Base-by-base conservation (phyloP, 129 eudicot species). In the Flaveria sonorensis region DNA sequence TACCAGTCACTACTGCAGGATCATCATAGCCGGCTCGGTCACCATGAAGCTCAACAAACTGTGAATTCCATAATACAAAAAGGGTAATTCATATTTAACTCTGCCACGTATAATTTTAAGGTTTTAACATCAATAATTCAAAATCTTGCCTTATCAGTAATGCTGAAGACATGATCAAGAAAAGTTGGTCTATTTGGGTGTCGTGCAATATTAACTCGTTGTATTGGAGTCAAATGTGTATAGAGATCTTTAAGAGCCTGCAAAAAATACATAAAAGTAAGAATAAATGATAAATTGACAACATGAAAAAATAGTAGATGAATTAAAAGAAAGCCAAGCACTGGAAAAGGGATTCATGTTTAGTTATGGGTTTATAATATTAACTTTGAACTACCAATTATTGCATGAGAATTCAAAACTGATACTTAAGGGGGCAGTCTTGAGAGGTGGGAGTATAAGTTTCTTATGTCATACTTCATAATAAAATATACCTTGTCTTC, bases 21-120 rank as follows among this genome's bases (percentile, higher is more conserved):
- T 90, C 96, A 81, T 88, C 96, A 78, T 90, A 90, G 21, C 96
- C 96, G 3, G 83, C 84, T 50, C 96, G 89, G 73, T 90, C 96
- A 32, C 96, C 96, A 82, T 90, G 98, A 78, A 93, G 97, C 92
- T 93, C 98, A 72, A 93, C 92, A 84, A 93, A 93, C 98, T 90
- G 71, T 47, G 72, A 14, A 74, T 30, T 55, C 24, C 50, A 56
- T 61, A 70, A 61, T 75, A 67, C 51, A 81, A 75, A 55, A 56
- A 39, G 71, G 62, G 5, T 2, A 67, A 3, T 8, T 68, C 7
- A 51, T 73, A 18, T 57, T 42, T 43, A 14, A 51, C 68, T 20
- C 65, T 70, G 48, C 23, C 40, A 75, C 21, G 50, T 47, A 77
- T 12, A 77, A 23, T 26, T 45, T 63, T 1, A 20, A 45, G 19